Evolutionary conservation across 805 yeast species (phyloP).

Genomic region (Hanseniaspora mollemarum): DNA sequence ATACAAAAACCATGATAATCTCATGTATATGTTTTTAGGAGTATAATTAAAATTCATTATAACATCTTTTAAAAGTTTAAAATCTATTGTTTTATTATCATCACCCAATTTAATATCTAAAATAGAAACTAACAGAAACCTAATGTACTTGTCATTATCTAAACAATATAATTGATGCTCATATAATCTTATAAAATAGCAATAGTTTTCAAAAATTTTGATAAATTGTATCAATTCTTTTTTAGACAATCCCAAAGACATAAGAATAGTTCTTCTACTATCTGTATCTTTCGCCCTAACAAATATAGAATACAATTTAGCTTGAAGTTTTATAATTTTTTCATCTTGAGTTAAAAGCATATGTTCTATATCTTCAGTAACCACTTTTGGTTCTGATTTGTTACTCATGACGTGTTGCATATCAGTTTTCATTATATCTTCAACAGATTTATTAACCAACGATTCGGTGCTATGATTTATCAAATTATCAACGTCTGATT

Average conservation of each 20-base stretch:
- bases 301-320: background rate
- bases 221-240: background rate
- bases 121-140: background rate
- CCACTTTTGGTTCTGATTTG: background rate
- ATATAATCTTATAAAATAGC: constrained; percentile 10
- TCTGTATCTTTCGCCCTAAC: background rate
- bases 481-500: too few relatives aligned
- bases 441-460: background rate
- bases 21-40: constrained; percentile 14
- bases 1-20: background rate
- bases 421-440: background rate
- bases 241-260: background rate
- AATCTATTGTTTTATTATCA: background rate
- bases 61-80: background rate
- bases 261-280: background rate
- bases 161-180: constrained; percentile 5
- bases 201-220: constrained; percentile 10
- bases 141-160: constrained; percentile 10
- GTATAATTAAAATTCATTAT: background rate
- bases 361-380: background rate
- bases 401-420: too few relatives aligned
- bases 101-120: background rate
- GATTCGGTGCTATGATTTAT: background rate
- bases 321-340: background rate
- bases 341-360: background rate